Conservation (phyloP, 768 basidiomycete species). For the Leucosporidium creatinivorum region DNA sequence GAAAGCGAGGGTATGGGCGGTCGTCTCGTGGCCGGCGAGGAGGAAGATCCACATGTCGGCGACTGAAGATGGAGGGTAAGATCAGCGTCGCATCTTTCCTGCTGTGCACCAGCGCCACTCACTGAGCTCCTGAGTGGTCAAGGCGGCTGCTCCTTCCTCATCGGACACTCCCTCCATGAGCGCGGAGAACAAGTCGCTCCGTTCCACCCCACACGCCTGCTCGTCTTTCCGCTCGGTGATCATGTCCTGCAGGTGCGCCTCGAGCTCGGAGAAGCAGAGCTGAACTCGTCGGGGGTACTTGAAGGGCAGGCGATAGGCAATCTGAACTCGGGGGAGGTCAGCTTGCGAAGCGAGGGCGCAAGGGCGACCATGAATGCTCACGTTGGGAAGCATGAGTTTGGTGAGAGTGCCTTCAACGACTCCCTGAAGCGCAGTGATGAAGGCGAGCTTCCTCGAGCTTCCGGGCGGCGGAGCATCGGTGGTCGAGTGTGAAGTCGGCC, state of each 20-base stretch:
- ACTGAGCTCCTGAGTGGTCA: background rate
- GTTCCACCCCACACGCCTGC: constrained; percentile 12
- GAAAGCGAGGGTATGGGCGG: constrained; percentile 50
- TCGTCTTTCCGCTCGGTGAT: constrained; percentile 4
- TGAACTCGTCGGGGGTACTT: background rate
- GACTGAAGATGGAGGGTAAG: background rate
- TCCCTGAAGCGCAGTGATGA: constrained; percentile 14
- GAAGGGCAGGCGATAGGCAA: constrained; percentile 8
- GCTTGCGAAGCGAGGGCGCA: background rate
- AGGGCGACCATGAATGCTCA: background rate
- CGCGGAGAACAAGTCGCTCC: constrained; percentile 22
- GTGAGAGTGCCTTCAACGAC: background rate
- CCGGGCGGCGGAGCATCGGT: constrained; percentile 3
- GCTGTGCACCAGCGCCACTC: no score
- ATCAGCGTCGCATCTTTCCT: no score
- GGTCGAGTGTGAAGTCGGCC: constrained; percentile 15
- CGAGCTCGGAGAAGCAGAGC: constrained; percentile 11
- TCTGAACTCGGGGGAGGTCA: constrained; percentile 2
- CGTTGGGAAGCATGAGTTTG: constrained; percentile 2
- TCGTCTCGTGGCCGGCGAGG: constrained; percentile 55
- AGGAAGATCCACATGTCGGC: constrained; percentile 47
- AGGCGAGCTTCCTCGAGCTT: constrained; percentile 4
- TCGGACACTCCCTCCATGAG: constrained; percentile 12
- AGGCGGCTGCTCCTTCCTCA: background rate
- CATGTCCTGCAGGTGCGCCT: constrained; percentile 13